Base-by-base conservation (phyloP, 2,329 filamentous ascomycete species). In the Aspergillaceae sp. region DNA sequence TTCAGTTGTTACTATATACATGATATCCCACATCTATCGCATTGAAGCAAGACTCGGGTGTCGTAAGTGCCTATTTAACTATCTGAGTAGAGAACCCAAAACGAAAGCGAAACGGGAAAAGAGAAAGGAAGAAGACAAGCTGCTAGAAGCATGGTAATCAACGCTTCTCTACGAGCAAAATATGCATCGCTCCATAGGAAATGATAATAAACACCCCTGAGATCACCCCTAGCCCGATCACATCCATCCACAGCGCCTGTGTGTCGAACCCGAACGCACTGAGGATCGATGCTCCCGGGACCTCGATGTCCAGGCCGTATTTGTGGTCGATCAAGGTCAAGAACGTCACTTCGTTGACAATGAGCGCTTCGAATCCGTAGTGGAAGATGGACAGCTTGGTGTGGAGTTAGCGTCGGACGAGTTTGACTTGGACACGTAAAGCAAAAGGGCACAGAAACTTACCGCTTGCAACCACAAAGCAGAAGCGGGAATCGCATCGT, bases 241-340 rank as follows among this genome's bases (percentile, higher is more conserved):
- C 81, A 66, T 98, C 92, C 40, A 72, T 71, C 90, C 89, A 96
- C 47, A 95, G 76, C 0, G 87, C 88, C 49, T 82, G 74, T 29
- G 90, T 94, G 61, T 95, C 78, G 65, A 98, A 98, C 1, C 92
- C 92, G 65, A 98, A 98, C 0, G 86, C 88, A 66, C 87, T 94
- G 46, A 98, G 71, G 55, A 98, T 98, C 0, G 89, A 87, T 1
- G 91, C 89, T 32, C 92, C 92, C 0, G 92, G 92, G 0, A 98
- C 89, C 44, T 92, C 91, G 52, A 98, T 98, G 60, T 97, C 89
- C 4, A 98, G 79, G 4, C 92, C 92, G 54, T 95, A 96, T 68
- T 97, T 94, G 67, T 92, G 84, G 65, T 98, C 92, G 37, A 94
- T 80, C 28, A 98, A 78, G 0, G 86, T 91, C 38, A 98, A 74